These are phyloP conservation scores for Ophiostoma tasmaniense DNA, from an alignment of 2,329 filamentous ascomycete genomes.

Conservation along the genomic window DNA sequence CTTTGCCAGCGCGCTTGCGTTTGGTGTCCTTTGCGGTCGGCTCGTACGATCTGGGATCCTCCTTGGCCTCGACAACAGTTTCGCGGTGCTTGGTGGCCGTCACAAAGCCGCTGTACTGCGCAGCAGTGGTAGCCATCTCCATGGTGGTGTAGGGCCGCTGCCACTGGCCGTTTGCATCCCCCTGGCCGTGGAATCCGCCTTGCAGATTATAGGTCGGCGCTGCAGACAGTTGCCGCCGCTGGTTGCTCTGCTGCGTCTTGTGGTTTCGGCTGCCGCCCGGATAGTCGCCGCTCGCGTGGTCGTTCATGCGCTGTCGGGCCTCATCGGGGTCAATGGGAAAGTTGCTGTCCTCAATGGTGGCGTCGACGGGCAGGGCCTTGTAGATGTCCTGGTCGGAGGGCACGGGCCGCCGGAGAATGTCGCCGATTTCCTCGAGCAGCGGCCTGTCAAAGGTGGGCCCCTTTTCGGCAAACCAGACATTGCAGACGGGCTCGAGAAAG, in stretches of 20 bases:
- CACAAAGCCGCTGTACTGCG: slow-evolving; percentile 49
- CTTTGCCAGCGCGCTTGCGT: neutral
- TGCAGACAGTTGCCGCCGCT: slow-evolving; percentile 23
- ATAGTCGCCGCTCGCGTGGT: slow-evolving; percentile 14
- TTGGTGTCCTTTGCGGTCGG: slow-evolving; percentile 23
- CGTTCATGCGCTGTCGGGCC: slow-evolving; percentile 1
- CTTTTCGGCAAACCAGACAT: slow-evolving; percentile 42
- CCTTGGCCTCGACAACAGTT: slow-evolving; percentile 31
- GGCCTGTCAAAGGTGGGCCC: slow-evolving; percentile 62
- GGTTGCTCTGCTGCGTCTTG: slow-evolving; percentile 19
- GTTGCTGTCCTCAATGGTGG: slow-evolving; percentile 55
- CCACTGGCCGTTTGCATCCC: slow-evolving; percentile 27
- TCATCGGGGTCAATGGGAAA: slow-evolving; percentile 56
- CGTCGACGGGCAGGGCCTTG: slow-evolving; percentile 43
- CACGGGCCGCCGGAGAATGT: slow-evolving; percentile 57
- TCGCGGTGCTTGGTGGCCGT: slow-evolving; percentile 47
- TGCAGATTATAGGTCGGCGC: slow-evolving; percentile 1
- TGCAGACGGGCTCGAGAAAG: slow-evolving; percentile 56
- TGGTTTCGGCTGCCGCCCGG: neutral
- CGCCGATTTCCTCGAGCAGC: slow-evolving; percentile 57
- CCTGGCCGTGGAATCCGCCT: slow-evolving; percentile 22
- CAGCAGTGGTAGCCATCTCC: slow-evolving; percentile 41
- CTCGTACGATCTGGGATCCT: slow-evolving; percentile 22
- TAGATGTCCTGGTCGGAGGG: slow-evolving; percentile 50
- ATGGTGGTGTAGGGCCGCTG: slow-evolving; percentile 52